Evolutionary conservation across 2,329 filamentous ascomycete species (phyloP), one percentile per base, ranked within the genome.

Genomic region (Verticillium klebahnii): DNA sequence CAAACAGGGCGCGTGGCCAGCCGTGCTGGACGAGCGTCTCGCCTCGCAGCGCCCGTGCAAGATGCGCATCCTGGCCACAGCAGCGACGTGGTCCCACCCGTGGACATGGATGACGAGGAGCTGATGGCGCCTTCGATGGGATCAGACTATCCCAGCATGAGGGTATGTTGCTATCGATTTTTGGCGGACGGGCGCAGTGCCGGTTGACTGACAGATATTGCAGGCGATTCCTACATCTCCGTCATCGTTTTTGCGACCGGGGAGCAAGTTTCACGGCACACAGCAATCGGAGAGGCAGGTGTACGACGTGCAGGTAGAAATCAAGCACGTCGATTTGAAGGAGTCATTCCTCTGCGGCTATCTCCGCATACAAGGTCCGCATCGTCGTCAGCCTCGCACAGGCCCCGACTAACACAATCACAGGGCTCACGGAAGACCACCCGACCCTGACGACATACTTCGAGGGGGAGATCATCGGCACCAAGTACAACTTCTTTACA

Each of bases 361-460:
- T 75, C 81, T 99, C 66, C 90, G 91, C 68, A 99, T 99, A 67
- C 91, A 97, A 89, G 94, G 94, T 93, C 71, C 62, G 79, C 66
- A 65, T 62, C 29, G 65, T 58, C 60, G 55, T 36, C 61, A 50
- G 19, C 8, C 23, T 37, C 14, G 52, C 2, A 17, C 19, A 17
- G 61, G 52, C 29, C 17, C 32, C 57, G 29, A 23, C 60, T 61
- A 58, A 61, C 63, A 69, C 74, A 31, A 50, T 32, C 62, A 23
- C 67, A 97, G 93, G 93, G 59, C 82, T 99, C 17, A 98, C 95
- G 0, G 90, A 96, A 72, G 93, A 97, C 76, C 94, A 98, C 73
- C 94, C 94, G 14, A 97, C 93, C n/a, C 82, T 99, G 58, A 98
- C 94, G 9, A 99, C 95, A 1, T 99, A 96, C 74, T 99, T 99